Conservation (phyloP, 768 basidiomycete genomes). For the Psilocybe tampanensis region DNA sequence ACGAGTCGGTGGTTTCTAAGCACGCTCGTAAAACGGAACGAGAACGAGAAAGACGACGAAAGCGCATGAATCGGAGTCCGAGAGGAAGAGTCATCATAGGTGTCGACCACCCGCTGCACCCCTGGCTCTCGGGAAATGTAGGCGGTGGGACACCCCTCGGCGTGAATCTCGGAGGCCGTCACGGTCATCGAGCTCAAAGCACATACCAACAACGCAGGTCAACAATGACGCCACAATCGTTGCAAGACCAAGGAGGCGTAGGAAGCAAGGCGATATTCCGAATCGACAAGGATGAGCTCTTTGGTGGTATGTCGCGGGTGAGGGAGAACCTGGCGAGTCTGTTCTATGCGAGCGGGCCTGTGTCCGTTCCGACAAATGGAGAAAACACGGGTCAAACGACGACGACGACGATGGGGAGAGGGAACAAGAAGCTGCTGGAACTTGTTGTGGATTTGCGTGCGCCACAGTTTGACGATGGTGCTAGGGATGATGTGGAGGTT, state of each 20-base stretch:
- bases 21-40: no score
- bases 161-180: no score
- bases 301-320: slow-evolving; percentile 84
- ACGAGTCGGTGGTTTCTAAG: no score
- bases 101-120: slow-evolving; percentile 74
- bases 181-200: no score
- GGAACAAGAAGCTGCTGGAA: slow-evolving; percentile 64
- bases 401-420: background rate
- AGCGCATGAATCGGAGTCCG: no score
- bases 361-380: no score
- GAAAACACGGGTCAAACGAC: no score
- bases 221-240: no score
- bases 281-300: slow-evolving; percentile 93
- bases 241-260: background rate
- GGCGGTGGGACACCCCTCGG: background rate
- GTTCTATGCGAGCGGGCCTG: slow-evolving; percentile 70
- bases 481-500: background rate
- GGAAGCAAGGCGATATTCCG: slow-evolving; percentile 62
- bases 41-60: slow-evolving; percentile 69
- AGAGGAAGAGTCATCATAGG: slow-evolving; percentile 65
- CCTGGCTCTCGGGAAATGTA: slow-evolving; percentile 14
- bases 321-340: slow-evolving; percentile 88
- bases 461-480: slow-evolving; percentile 63
- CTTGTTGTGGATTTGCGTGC: slow-evolving; percentile 81
- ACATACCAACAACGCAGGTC: no score